Base-by-base conservation (phyloP, 805 yeast genomes). In the Cyberlindnera xylosilytica region DNA sequence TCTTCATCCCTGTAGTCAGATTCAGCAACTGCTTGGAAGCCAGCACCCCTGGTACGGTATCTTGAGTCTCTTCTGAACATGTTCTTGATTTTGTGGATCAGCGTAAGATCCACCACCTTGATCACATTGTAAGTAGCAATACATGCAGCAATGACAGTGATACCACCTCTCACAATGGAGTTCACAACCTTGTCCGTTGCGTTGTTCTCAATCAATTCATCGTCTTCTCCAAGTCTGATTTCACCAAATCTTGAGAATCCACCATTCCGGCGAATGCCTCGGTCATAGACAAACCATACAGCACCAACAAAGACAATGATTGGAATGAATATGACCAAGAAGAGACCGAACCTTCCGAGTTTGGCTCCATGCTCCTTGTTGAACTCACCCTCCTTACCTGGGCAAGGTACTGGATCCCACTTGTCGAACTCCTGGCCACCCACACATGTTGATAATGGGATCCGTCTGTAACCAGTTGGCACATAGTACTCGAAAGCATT, bases 391-490 rank as follows among this genome's bases (percentile, higher is more conserved):
- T 81, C 79, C 54, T 82, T 86, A 1, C 98, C 98, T 4, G 98
- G 97, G 62, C 99, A 93, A 8, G 97, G 78, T 41, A 72, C 74
- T 11, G 85, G 72, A 9, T 66, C 69, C 63, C 80, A 74, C 19
- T 73, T 70, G 58, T 87, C 97, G 42, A 87, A 73, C 44, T 73
- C 71, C 44, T 78, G 63, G 1, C 98, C 98, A 12, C 89, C 95
- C 35, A 69, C 72, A 67, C 99, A 93, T 0, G 97, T 87, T 10
- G 93, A 83, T 47, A 86, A 61, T 1, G 96, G 91, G 20, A 90
- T 76, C 54, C 81, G 81, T 60, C 99, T 78, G 62, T 93, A 93
- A 0, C 99, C 99, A 0, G 98, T 88, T 10, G 96, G 88, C 54
- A 82, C 85, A 67, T 79, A 87, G 61, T 79, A 90, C 58, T 86